Base-by-base conservation (phyloP, 768 basidiomycete species). In the Tricholoma sp. region DNA sequence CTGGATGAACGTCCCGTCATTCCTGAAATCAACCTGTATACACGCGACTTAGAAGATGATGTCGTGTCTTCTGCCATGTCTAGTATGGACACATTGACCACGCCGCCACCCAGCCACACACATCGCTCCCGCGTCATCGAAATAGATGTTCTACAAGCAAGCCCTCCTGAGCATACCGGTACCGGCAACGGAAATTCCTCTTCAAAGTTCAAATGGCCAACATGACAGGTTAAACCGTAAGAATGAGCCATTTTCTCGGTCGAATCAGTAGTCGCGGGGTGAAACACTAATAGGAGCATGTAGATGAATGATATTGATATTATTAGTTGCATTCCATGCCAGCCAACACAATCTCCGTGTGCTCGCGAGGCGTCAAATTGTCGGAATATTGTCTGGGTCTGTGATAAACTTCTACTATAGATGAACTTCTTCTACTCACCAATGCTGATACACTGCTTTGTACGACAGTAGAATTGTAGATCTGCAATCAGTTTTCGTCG, bases 31-130 rank as follows among this genome's bases (percentile, higher is more conserved):
- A 46, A 31, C 11, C 19, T 57, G 5, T 57, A 39, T 45, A 31
- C 51, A 29, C 54, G 18, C 43, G 54, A 57, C 19, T 35, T 8
- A 19, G 61, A 64, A 19, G 56, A 65, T 32, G 59, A 64, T 34
- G 29, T 21, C 12, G 53, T 52, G 29, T 63, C 62, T 10, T 61
- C 60, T 18, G 31, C 39, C 6, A 55, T 61, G 50, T 61, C 58
- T 16, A 60, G 34, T 41, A 24, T 52, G 22, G 59, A 61, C 27
- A 61, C 60, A n/a, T 52, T 59, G 5, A 57, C 58, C 19, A 59
- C 60, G 10, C 54, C 58, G n/a, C 58, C 47, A 14, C 39, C 27
- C 19, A 47, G 5, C 41, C 43, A 35, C 24, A 35, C 21, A 31
- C 55, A 12, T 14, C 22, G 10, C 34, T 35, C 37, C 12, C 34